Base-by-base conservation (phyloP, 768 basidiomycete genomes). In the Boletus bicolor region DNA sequence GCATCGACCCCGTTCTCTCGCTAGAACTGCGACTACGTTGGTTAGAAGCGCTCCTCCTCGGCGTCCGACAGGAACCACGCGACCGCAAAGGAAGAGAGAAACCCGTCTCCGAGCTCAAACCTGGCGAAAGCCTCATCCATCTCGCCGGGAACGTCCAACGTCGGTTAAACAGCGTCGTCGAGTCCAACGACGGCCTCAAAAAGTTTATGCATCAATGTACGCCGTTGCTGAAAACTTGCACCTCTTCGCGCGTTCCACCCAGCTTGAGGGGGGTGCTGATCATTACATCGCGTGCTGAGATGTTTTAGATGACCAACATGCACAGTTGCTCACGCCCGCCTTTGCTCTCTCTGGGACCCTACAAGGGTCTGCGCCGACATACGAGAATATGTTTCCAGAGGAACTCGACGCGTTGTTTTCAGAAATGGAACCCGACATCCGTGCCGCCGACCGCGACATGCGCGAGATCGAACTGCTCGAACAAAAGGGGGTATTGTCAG, bases 391-490 rank as follows among this genome's bases (percentile, higher is more conserved):
- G 83, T 77, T 85, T 0, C 64, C 82, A 0, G 80, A 80, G 54
- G 89, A 89, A 62, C 73, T 92, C 8, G 86, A 89, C 39, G 84
- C 85, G 0, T 77, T 89, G 53, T 70, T 92, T 10, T 71, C 78
- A 0, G 91, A 93, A 64, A 88, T 93, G 84, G 91, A 92, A 60
- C 81, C 84, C 5, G 91, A 93, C 49, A 83, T 93, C 49, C 89
- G 91, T 32, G 81, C 84, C 34, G 91, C 89, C 10, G 91, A 93
- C 62, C 81, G 87, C 8, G 89, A 91, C 61, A 82, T 92, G 79
- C 81, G 80, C 37, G 91, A 92, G 65, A 89, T 93, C 34, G 84
- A 85, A 54, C 69, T 76, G 14, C 70, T 92, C 44, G 85, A 88
- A 62, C 79, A 79, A 64, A 87, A 83, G 59, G 89, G 88, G 35